Evolutionary conservation across 2,329 filamentous ascomycete genomes (phyloP), one percentile per base, ranked within the genome.

Genomic region (Xylogone sp.): DNA sequence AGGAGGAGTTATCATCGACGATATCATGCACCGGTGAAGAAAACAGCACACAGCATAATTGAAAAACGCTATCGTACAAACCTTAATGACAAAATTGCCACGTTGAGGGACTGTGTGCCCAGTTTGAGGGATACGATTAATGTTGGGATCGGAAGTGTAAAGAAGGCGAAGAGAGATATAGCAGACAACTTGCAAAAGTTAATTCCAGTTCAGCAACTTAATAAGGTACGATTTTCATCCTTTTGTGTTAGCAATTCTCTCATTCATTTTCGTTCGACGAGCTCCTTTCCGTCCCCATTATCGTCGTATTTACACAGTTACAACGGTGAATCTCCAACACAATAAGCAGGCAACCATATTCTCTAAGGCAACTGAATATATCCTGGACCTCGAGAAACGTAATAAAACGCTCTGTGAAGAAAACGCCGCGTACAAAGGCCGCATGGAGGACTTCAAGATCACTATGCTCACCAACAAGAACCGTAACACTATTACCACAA

Each of bases 351-450:
- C 61, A 48, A 65, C 62, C 0, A 80, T 97, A 43, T 73, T 97
- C 47, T 91, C 90, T 59, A 97, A 97, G 70, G 93, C 93, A 6
- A 97, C 92, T 9, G 93, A 97, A 68, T 97, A 97, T 63, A 97
- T 97, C 59, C 83, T 86, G 24, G 91, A 97, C 69, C 75, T 97
- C 2, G 93, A 97, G 68, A 94, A 94, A 71, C 83, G 90, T 19
- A 96, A 96, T 62, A 87, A 84, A 59, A 83, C 87, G 2, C 75
- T 97, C 10, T 74, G 84, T 42, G 90, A 96, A 46, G 92, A 97
- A 66, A 92, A 96, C 64, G 78, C 75, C 22, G 79, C 79, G 2
- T 80, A 96, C 71, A 91, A 92, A 68, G 81, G 83, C 24, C 82
- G 90, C 29, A 81, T 97, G 34, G 83, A 87, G n/a, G 83, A 83